These are phyloP conservation scores for Marasmius oreades DNA, from an alignment of 1,284 basidiomycete genomes.

Conservation along the genomic window DNA sequence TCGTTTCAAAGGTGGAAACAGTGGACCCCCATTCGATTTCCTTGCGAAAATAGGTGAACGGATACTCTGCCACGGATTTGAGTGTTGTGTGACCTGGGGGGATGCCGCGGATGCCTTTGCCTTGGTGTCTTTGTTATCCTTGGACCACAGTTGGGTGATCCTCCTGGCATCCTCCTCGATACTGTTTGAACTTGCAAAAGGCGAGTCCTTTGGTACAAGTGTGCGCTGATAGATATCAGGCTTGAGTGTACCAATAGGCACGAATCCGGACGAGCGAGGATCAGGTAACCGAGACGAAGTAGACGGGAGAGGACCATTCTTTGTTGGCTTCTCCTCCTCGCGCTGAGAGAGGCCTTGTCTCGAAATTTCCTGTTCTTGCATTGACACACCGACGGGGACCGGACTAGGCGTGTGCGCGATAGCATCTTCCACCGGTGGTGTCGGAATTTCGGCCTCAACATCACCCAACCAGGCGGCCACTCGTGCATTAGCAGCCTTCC, in stretches of 20 bases:
- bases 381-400: neutral
- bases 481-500: neutral
- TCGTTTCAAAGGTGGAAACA: slow-evolving; percentile 29
- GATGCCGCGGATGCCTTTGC: slow-evolving; percentile 16
- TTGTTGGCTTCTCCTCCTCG: neutral
- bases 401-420: slow-evolving; percentile 15
- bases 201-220: slow-evolving; percentile 15
- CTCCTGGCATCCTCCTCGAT: slow-evolving; percentile 32
- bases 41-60: slow-evolving; percentile 11
- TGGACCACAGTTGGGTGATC: slow-evolving; percentile 36
- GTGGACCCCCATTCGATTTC: slow-evolving; percentile 19
- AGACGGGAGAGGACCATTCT: slow-evolving; percentile 25
- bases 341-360: neutral
- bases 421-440: slow-evolving; percentile 37
- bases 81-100: slow-evolving; percentile 1
- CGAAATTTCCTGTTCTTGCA: neutral
- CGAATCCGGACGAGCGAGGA: slow-evolving; percentile 70
- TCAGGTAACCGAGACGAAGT: slow-evolving; percentile 38
- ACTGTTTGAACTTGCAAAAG: slow-evolving; percentile 11
- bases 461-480: slow-evolving; percentile 66
- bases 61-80: slow-evolving; percentile 18
- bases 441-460: slow-evolving; percentile 44
- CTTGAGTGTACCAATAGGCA: slow-evolving; percentile 56
- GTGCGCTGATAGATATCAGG: slow-evolving; percentile 30
- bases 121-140: slow-evolving; percentile 12